Evolutionary conservation across 164 flowering plant genomes (phyloP).

Genomic region (Chimonanthus praecox): DNA sequence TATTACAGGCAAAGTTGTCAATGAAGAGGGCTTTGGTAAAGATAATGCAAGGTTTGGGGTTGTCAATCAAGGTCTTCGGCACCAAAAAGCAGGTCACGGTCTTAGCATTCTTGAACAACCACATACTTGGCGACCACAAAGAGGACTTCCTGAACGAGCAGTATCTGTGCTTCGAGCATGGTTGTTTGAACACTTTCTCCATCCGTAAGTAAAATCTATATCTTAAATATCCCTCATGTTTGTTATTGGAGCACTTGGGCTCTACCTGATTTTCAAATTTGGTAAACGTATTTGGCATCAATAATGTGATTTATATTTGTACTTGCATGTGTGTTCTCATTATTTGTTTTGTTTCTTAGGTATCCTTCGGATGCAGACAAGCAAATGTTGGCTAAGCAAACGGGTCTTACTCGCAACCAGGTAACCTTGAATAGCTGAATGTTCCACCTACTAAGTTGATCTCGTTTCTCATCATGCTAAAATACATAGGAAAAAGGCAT

Average conservation of each 20-base stretch:
- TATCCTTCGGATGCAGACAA: conserved; percentile 89
- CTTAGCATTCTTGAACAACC: conserved; percentile 38
- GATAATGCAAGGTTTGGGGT: conserved; percentile 25
- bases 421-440: conserved; percentile 19
- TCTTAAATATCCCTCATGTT: too few relatives aligned
- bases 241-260: background rate
- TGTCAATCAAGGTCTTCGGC: conserved; percentile 24
- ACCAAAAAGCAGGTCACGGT: conserved; percentile 31
- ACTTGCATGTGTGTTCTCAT: background rate
- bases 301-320: background rate
- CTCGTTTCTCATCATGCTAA: background rate
- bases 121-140: conserved; percentile 85
- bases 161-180: conserved; percentile 78
- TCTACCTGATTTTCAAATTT: background rate
- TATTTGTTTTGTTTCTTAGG: conserved; percentile 30
- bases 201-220: conserved; percentile 60
- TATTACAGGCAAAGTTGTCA: conserved; percentile 29
- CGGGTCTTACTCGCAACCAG: conserved; percentile 87
- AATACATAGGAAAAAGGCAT: background rate
- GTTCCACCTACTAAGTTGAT: background rate
- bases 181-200: conserved; percentile 85
- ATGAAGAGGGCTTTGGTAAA: conserved; percentile 25
- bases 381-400: conserved; percentile 79
- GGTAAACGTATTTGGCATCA: background rate
- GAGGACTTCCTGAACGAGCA: conserved; percentile 90